Evolutionary conservation across 2,329 filamentous ascomycete genomes (phyloP).

Genomic region (Arthroderma sp.): DNA sequence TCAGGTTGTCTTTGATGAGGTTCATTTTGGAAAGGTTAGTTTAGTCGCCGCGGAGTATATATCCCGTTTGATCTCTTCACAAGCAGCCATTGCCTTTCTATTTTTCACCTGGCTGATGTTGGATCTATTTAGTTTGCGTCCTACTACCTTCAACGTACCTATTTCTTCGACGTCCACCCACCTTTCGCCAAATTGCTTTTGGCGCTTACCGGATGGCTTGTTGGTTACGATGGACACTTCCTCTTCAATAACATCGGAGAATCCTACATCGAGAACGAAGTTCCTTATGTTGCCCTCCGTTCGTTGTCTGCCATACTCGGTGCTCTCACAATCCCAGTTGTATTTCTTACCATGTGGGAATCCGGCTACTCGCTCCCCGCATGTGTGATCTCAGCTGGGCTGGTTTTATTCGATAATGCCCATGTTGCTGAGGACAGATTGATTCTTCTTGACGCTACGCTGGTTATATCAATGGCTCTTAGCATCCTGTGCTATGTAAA

Average conservation of each 20-base stretch:
- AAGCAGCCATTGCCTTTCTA: neutral
- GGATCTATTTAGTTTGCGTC: conserved; percentile 35
- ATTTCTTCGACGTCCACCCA: conserved; percentile 99
- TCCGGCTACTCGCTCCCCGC: conserved; percentile 94
- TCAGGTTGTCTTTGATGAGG: conserved; percentile 97
- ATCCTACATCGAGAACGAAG: conserved; percentile 92
- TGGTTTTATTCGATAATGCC: conserved; percentile 92
- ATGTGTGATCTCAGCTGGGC: conserved; percentile 68
- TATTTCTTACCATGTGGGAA: conserved; percentile 99
- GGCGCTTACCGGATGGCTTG: conserved; percentile 90
- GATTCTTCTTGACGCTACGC: conserved; percentile 85
- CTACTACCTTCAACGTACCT: conserved; percentile 86
- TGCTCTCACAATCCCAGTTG: conserved; percentile 81
- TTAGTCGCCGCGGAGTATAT: neutral
- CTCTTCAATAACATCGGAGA: conserved; percentile 99
- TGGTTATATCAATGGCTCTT: conserved; percentile 92
- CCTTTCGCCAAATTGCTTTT: conserved; percentile 97
- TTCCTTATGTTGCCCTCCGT: conserved; percentile 92
- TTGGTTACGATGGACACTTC: conserved; percentile 93
- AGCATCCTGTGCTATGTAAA: conserved; percentile 89
- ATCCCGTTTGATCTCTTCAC: too few relatives aligned
- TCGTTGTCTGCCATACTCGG: conserved; percentile 85
- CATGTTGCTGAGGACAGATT: conserved; percentile 93
- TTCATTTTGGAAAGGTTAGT: conserved; percentile 95
- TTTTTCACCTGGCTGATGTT: neutral